Base-by-base conservation (phyloP, 768 basidiomycete species). In the Boletus rubroflammeus region DNA sequence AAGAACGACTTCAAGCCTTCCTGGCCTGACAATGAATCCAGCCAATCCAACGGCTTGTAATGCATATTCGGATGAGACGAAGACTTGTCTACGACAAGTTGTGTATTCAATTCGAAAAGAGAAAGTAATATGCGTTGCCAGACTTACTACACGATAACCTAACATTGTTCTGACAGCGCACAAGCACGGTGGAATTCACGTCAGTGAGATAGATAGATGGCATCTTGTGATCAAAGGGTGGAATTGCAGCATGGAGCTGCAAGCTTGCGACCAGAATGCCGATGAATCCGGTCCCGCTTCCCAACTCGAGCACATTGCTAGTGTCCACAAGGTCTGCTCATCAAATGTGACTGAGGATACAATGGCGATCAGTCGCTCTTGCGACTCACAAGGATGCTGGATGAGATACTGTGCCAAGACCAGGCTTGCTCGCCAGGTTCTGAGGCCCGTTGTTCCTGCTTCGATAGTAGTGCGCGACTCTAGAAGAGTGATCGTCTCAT, bases 401-500 rank as follows among this genome's bases (percentile, higher is more conserved):
- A 82, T 76, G 23, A 92, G 72, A 61, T 82, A 85, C 45, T 84
- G 78, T 0, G 83, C 81, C 19, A 92, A 73, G 29, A 80, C 72
- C 41, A 86, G 78, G 59, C 88, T 85, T 6, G 90, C 87, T 28
- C 77, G 73, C 90, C 90, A 93, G 7, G 90, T 93, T 50, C 86
- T 77, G 45, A 92, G 69, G 13, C 90, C 89, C 1, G 89, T 92
- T 0, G 88, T 92, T 0, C 90, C 90, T 39, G 75, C 74, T 66
- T 91, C 88, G 28, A 91, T 83, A 3, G 77, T 82, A 3, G 81
- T 85, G 7, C 84, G 81, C 1, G 90, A 90, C 69, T 93, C 90
- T 9, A 86, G 70, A 2, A 92, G 69, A 0, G 90, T 90, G 17
- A 77, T 72, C 5, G 68, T 77, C 43, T 76, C 73, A 56, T 73